A percentile compares a stretch with the other conserved stretches of the same genome.
Conservation (phyloP, 441 rosid species). For the Raphanus hybrid region DNA sequence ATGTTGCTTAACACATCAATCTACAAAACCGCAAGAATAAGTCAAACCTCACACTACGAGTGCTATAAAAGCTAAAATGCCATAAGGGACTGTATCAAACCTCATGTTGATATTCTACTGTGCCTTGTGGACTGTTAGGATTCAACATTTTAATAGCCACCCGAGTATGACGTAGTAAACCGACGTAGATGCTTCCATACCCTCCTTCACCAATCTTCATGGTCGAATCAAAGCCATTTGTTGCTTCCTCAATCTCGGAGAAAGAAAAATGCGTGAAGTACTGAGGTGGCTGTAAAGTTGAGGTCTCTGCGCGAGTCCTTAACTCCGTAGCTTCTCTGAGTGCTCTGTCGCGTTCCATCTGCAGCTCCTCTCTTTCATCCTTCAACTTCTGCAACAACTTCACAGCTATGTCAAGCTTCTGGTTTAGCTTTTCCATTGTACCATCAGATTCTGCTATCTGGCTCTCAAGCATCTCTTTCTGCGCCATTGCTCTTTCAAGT, state of each 20-base stretch:
- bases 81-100: conserved; percentile 1
- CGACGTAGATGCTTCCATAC: conserved; percentile 87
- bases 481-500: conserved; percentile 53
- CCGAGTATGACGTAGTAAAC: conserved; percentile 63
- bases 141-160: conserved; percentile 87
- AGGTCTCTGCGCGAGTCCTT: conserved; percentile 66
- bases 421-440: conserved; percentile 65
- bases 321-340: conserved; percentile 90
- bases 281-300: conserved; percentile 52
- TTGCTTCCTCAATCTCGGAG: conserved; percentile 82
- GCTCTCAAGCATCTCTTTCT: conserved; percentile 59
- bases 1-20: conserved; percentile 80
- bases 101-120: conserved; percentile 88
- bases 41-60: too few relatives aligned
- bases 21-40: too few relatives aligned
- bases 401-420: conserved; percentile 86
- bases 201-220: conserved; percentile 96
- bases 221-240: conserved; percentile 67
- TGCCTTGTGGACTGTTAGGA: conserved; percentile 84
- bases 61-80: too few relatives aligned
- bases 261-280: conserved; percentile 74
- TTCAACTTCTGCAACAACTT: conserved; percentile 70
- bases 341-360: conserved; percentile 77
- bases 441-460: conserved; percentile 67
- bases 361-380: conserved; percentile 75